These are phyloP conservation scores for Aspergillus sp. DNA, from an alignment of 2,329 filamentous ascomycete genomes.

Conservation along the genomic window DNA sequence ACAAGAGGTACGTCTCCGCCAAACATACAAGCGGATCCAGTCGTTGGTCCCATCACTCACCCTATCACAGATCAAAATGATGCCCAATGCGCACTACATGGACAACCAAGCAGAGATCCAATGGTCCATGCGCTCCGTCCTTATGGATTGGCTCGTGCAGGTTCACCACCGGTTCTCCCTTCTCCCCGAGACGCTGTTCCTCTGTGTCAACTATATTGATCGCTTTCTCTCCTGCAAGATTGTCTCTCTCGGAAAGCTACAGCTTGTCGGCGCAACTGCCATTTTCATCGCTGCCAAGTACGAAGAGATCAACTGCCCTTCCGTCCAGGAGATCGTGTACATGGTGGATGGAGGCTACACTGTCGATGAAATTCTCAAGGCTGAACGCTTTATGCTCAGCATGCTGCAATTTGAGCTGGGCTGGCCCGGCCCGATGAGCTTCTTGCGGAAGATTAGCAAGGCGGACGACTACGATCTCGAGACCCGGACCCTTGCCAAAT, in stretches of 20 bases:
- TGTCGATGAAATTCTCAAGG: slow-evolving; percentile 90
- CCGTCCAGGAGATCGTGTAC: slow-evolving; percentile 91
- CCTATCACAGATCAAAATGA: slow-evolving; percentile 64
- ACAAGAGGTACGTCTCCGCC: slow-evolving; percentile 66
- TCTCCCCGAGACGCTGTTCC: slow-evolving; percentile 90
- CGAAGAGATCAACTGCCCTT: slow-evolving; percentile 97
- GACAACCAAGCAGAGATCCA: slow-evolving; percentile 95
- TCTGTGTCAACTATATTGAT: slow-evolving; percentile 95
- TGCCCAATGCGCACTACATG: slow-evolving; percentile 94
- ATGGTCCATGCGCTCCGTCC: slow-evolving; percentile 96
- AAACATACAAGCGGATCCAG: neutral
- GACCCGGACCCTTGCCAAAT: slow-evolving; percentile 92
- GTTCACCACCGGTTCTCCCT: slow-evolving; percentile 90
- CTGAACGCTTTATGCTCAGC: slow-evolving; percentile 95
- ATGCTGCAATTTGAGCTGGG: slow-evolving; percentile 95
- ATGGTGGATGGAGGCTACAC: slow-evolving; percentile 96
- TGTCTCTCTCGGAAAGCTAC: slow-evolving; percentile 89
- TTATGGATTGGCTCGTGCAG: slow-evolving; percentile 98
- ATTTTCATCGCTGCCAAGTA: slow-evolving; percentile 97
- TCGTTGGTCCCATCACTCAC: slow-evolving; percentile 18
- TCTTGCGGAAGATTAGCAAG: slow-evolving; percentile 94
- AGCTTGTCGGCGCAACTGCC: slow-evolving; percentile 92
- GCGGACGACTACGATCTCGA: slow-evolving; percentile 97
- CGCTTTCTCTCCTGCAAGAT: slow-evolving; percentile 93
- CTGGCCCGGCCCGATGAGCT: slow-evolving; percentile 99